These are phyloP conservation scores for Podosphaera fusca DNA, from an alignment of 2,329 filamentous ascomycete genomes.

Conservation along the genomic window DNA sequence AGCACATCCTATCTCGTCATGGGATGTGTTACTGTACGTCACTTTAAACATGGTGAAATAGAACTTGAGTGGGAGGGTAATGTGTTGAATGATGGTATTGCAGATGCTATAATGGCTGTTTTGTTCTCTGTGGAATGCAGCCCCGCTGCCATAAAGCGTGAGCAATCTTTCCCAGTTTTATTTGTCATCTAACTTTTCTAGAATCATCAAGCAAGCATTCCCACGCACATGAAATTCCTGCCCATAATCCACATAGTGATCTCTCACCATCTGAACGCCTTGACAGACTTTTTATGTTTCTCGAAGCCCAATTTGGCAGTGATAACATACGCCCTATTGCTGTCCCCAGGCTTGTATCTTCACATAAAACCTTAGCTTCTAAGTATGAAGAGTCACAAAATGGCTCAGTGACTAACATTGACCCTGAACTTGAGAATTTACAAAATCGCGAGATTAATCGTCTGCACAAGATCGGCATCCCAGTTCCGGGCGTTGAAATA, in stretches of 20 bases:
- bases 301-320: conserved; percentile 84
- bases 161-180: conserved; percentile 15
- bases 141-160: conserved; percentile 81
- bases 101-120: conserved; percentile 89
- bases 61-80: conserved; percentile 96
- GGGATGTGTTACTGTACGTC: conserved; percentile 71
- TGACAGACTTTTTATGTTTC: conserved; percentile 74
- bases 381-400: conserved; percentile 6
- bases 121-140: conserved; percentile 82
- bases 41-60: conserved; percentile 53
- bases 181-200: conserved; percentile 11
- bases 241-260: conserved; percentile 50
- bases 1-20: conserved; percentile 52
- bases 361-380: conserved; percentile 1
- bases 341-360: conserved; percentile 29
- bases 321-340: conserved; percentile 62
- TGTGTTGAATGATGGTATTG: conserved; percentile 89
- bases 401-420: conserved; percentile 15
- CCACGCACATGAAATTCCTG: conserved; percentile 26
- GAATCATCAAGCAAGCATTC: conserved; percentile 35
- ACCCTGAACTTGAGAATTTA: conserved; percentile 16
- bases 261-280: conserved; percentile 54
- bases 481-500: conserved; percentile 73
- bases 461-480: conserved; percentile 64
- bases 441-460: conserved; percentile 46